A percentile compares a stretch with the other conserved stretches of the same genome.
These are phyloP conservation scores for Heterobasidion annosum DNA, from an alignment of 1,284 basidiomycete species.

Conservation along the genomic window DNA sequence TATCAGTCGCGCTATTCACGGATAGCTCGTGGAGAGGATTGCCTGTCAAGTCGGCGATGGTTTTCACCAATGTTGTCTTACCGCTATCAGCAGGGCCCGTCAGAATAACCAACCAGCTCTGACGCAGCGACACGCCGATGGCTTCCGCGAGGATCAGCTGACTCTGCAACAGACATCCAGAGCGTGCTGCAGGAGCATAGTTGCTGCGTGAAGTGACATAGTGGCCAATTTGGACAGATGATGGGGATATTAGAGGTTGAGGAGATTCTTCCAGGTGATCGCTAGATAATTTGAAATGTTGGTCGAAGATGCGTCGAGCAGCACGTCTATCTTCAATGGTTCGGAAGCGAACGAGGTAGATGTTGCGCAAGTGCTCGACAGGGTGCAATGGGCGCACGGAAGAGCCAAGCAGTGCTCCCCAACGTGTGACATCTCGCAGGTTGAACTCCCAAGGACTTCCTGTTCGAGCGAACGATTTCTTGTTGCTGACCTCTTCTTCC, in stretches of 20 bases:
- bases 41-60: conserved; percentile 69
- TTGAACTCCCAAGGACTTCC: conserved; percentile 99
- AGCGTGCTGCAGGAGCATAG: conserved; percentile 25
- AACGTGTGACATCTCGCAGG: conserved; percentile 89
- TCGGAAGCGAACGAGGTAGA: conserved; percentile 88
- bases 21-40: conserved; percentile 65
- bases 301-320: conserved; percentile 56
- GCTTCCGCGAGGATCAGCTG: conserved; percentile 72
- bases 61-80: conserved; percentile 73
- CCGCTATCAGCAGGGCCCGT: conserved; percentile 72
- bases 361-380: conserved; percentile 52
- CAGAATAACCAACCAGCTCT: conserved; percentile 86
- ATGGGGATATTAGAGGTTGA: conserved; percentile 43
- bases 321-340: conserved; percentile 53
- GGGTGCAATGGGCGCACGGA: conserved; percentile 39
- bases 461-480: conserved; percentile 68
- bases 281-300: conserved; percentile 40
- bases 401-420: conserved; percentile 60
- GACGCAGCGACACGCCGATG: conserved; percentile 64
- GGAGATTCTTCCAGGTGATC: conserved; percentile 24
- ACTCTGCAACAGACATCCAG: conserved; percentile 46
- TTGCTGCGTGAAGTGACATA: conserved; percentile 43
- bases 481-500: conserved; percentile 62
- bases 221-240: conserved; percentile 64
- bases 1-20: conserved; percentile 86